Percentiles rank a stretch among this genome's conserved stretches.
phyloP scores from a whole-genome alignment of 2,329 filamentous ascomycete species.

The Penicillium sp. region DNA sequence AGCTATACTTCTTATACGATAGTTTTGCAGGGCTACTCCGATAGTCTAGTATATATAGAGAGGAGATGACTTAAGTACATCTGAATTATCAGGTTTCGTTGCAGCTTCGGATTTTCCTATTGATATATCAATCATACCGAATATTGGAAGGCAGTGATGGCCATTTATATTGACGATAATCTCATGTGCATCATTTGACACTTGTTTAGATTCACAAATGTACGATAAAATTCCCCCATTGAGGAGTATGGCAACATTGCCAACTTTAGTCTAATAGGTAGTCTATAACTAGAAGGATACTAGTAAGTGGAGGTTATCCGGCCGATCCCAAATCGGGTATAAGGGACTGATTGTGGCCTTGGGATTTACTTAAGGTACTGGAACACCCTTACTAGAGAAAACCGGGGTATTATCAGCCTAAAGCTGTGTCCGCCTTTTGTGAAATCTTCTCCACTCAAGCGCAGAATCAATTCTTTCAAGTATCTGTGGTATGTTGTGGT shows the following conservation, averaged over 20 bases:
- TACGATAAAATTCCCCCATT: too few relatives aligned
- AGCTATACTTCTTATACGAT: background rate
- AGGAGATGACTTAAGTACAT: background rate
- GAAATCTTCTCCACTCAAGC: background rate
- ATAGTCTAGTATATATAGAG: background rate
- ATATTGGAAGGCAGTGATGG: background rate
- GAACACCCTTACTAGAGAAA: background rate
- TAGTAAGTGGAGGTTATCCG: conserved; percentile 2
- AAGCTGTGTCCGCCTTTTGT: background rate
- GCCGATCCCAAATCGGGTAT: background rate
- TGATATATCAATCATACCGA: background rate
- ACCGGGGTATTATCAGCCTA: background rate
- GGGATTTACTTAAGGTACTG: background rate
- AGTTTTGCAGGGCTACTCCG: background rate
- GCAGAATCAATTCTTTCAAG: background rate
- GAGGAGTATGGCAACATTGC: background rate
- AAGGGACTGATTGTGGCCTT: background rate
- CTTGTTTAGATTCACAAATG: too few relatives aligned
- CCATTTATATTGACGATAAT: background rate
- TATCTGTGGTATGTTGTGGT: conserved; percentile 14
- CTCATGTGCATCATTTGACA: background rate
- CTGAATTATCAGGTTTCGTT: background rate
- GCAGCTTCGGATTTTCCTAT: background rate
- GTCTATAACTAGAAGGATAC: background rate
- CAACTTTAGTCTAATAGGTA: background rate